Conservation (phyloP, 192 early-diverging fungal genomes). For the Oehlia diaphana region DNA sequence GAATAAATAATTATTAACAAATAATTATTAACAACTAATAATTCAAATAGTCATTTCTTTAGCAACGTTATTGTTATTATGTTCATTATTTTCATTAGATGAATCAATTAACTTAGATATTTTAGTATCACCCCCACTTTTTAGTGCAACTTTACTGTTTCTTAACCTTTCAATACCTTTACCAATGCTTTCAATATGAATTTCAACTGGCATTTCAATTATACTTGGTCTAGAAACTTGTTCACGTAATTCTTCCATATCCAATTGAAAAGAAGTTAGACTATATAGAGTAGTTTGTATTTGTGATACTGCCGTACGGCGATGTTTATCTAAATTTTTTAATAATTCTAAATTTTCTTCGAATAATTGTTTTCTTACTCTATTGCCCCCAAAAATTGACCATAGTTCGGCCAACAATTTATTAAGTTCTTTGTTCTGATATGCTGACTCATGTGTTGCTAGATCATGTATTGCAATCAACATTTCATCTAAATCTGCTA, state of each 20-base stretch:
- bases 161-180: conserved; percentile 42
- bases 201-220: conserved; percentile 35
- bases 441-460: conserved; percentile 38
- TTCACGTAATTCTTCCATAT: conserved; percentile 50
- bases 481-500: conserved; percentile 43
- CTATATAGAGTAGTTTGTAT: conserved; percentile 44
- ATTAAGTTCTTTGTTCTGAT: conserved; percentile 35
- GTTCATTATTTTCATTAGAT: not conserved
- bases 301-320: conserved; percentile 40
- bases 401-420: conserved; percentile 40
- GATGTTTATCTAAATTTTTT: conserved; percentile 39
- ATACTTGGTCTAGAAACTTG: conserved; percentile 40
- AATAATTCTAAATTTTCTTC: conserved; percentile 45
- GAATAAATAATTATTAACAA: too few species aligned
- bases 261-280: conserved; percentile 52
- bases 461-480: conserved; percentile 47
- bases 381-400: conserved; percentile 36
- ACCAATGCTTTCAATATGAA: conserved; percentile 43
- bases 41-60: not conserved
- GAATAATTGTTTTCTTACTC: conserved; percentile 32
- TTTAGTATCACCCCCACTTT: not conserved
- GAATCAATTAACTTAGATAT: not conserved
- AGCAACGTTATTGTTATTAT: not conserved
- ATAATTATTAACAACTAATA: too few species aligned
- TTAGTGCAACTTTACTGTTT: conserved; percentile 37